Evolutionary conservation across 176 grass and related monocot genomes (phyloP).

Genomic region (Triticum turgidum): DNA sequence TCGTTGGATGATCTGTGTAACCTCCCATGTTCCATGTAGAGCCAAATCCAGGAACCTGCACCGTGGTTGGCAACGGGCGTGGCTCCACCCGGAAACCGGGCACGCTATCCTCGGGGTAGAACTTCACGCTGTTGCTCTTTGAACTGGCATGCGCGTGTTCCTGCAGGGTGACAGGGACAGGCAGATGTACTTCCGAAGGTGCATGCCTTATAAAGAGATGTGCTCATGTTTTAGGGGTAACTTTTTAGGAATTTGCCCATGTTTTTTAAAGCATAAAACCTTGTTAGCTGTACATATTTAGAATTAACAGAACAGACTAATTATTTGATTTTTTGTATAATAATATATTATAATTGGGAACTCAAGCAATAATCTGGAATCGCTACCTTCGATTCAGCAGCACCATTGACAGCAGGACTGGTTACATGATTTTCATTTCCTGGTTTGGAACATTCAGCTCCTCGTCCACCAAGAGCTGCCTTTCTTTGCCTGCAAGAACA

Average conservation of each 20-base stretch:
- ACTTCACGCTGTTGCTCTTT: slow-evolving; percentile 54
- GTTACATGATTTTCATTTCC: slow-evolving; percentile 53
- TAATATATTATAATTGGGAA: not conserved
- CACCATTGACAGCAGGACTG: slow-evolving; percentile 28
- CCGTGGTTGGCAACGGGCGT: not conserved
- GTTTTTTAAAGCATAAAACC: not conserved
- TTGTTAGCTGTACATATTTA: not conserved
- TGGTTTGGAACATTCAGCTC: slow-evolving; percentile 57
- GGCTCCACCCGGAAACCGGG: slow-evolving; percentile 49
- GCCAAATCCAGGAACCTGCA: slow-evolving; percentile 32
- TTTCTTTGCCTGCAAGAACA: slow-evolving; percentile 61
- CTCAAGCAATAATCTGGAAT: not conserved
- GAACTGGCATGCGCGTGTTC: slow-evolving; percentile 49
- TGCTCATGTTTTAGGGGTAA: slow-evolving; percentile 1
- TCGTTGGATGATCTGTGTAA: slow-evolving; percentile 13
- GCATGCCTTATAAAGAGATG: not conserved
- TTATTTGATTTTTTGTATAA: not conserved
- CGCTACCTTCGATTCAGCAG: slow-evolving; percentile 52
- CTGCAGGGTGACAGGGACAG: slow-evolving; percentile 25
- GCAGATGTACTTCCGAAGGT: not conserved
- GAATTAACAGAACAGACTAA: not conserved
- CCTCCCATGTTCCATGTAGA: slow-evolving; percentile 34
- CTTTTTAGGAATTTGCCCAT: not conserved
- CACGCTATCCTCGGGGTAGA: slow-evolving; percentile 47
- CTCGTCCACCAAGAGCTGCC: slow-evolving; percentile 34